Percentiles rank a stretch among this genome's conserved stretches.
These are phyloP conservation scores for Nyssa sinensis DNA, from an alignment of 148 eudicot genomes.

Conservation along the genomic window DNA sequence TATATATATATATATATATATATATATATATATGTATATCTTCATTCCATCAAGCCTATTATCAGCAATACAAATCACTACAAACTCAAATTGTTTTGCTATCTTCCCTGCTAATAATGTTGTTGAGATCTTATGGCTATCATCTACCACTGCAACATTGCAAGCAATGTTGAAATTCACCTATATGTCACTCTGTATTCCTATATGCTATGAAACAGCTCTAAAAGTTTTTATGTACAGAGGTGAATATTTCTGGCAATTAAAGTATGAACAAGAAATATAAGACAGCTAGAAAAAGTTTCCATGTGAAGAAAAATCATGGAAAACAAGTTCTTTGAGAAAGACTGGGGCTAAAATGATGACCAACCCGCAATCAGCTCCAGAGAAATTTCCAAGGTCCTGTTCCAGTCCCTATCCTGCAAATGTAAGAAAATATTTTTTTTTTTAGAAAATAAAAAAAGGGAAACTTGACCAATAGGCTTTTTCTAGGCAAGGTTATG, in stretches of 20 bases:
- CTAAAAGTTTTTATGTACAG: neutral
- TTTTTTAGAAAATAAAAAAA: too few species aligned
- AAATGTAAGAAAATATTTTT: neutral
- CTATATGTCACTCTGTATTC: neutral
- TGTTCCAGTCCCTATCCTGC: constrained; percentile 76
- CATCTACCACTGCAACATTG: too few species aligned
- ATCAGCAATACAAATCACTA: too few species aligned
- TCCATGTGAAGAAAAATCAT: neutral
- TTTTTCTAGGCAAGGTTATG: too few species aligned
- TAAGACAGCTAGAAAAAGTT: neutral
- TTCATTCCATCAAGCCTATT: too few species aligned
- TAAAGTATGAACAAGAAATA: neutral
- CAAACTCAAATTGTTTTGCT: too few species aligned
- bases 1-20: too few species aligned
- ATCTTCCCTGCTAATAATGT: too few species aligned
- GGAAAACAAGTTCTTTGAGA: neutral
- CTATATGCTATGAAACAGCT: neutral
- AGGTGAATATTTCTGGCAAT: neutral
- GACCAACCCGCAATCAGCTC: constrained; percentile 20
- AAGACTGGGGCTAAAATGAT: neutral
- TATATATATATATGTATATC: too few species aligned
- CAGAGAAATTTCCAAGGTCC: constrained; percentile 76
- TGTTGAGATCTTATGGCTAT: too few species aligned
- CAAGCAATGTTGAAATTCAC: too few species aligned
- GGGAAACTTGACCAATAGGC: too few species aligned